Percentiles rank a stretch among this genome's conserved stretches.
Conservation (phyloP, 2,329 filamentous ascomycete species). For the Penicillium sp. region DNA sequence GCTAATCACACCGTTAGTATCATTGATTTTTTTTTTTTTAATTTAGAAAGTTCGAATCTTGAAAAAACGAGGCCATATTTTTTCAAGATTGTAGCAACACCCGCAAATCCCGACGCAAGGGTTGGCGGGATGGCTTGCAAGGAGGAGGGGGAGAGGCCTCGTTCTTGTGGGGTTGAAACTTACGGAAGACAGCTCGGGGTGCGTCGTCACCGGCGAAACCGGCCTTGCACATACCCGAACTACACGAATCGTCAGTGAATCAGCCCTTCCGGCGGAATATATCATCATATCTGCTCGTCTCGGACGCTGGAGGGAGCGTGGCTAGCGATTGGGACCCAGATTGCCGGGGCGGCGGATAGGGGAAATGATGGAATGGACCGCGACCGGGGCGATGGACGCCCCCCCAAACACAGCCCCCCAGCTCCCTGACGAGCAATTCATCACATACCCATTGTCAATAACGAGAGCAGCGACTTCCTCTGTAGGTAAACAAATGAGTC, state of each 20-base stretch:
- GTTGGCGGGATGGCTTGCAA: slow-evolving; percentile 20
- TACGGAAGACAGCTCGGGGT: slow-evolving; percentile 99
- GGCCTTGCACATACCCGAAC: slow-evolving; percentile 99
- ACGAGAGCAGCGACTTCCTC: slow-evolving; percentile 99
- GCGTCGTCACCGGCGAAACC: slow-evolving; percentile 99
- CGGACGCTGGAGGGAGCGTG: slow-evolving; percentile 2
- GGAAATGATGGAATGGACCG: slow-evolving; percentile 18
- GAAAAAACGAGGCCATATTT: neutral
- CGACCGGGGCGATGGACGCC: slow-evolving; percentile 22
- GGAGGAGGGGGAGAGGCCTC: slow-evolving; percentile 18
- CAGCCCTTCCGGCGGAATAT: neutral
- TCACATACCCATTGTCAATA: slow-evolving; percentile 99
- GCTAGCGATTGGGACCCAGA: slow-evolving; percentile 16
- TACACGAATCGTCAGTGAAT: slow-evolving; percentile 47
- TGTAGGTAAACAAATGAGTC: slow-evolving; percentile 53
- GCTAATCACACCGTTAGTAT: slow-evolving; percentile 55
- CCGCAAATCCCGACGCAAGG: slow-evolving; percentile 28
- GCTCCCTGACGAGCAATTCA: slow-evolving; percentile 24
- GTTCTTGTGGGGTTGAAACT: slow-evolving; percentile 54
- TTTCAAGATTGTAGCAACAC: neutral
- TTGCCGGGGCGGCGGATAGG: slow-evolving; percentile 15
- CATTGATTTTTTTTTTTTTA: neutral
- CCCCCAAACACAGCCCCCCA: slow-evolving; percentile 24
- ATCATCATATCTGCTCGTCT: neutral
- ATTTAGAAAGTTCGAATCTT: neutral